A percentile compares a stretch with the other conserved stretches of the same genome.
phyloP scores from a whole-genome alignment of 208 protist genomes.

The Leishmania lainsoni region DNA sequence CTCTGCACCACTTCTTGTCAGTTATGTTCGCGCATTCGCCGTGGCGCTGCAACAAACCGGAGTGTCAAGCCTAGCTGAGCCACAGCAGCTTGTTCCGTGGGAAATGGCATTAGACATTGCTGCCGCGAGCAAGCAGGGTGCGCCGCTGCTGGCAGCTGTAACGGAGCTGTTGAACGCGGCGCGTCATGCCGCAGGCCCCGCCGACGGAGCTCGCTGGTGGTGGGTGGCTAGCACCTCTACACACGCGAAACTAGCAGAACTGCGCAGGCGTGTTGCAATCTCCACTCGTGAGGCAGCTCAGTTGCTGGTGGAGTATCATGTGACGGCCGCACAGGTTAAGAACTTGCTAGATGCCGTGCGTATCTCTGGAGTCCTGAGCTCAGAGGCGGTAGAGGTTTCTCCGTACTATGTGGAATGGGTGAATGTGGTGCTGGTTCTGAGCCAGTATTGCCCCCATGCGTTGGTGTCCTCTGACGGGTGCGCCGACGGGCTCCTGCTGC shows the following conservation, averaged over 20 bases:
- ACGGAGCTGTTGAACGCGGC: conserved; percentile 8
- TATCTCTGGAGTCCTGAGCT: conserved; percentile 13
- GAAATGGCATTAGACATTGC: conserved; percentile 26
- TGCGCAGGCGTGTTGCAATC: conserved; percentile 7
- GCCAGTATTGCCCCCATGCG: conserved; percentile 13
- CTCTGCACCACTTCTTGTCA: conserved; percentile 7
- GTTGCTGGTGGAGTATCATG: conserved; percentile 17
- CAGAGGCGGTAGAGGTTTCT: not conserved
- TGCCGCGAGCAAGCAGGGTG: not conserved
- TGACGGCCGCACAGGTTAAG: conserved; percentile 13
- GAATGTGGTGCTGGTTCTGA: conserved; percentile 14
- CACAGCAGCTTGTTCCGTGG: conserved; percentile 24
- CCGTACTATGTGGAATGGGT: conserved; percentile 12
- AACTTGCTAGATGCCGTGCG: conserved; percentile 18
- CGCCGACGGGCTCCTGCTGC: conserved; percentile 17
- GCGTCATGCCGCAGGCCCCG: not conserved
- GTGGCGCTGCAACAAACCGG: conserved; percentile 4
- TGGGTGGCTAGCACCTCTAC: conserved; percentile 16
- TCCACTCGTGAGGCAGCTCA: not conserved
- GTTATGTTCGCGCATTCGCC: conserved; percentile 22
- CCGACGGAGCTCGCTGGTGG: conserved; percentile 18
- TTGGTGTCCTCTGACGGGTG: conserved; percentile 12
- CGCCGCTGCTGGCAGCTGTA: conserved; percentile 4
- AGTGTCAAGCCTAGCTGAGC: not conserved
- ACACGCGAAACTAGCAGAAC: conserved; percentile 23